Percentiles rank a stretch among this genome's conserved stretches.
Conservation (phyloP, 331 rosid species). For the Ulmus americana region DNA sequence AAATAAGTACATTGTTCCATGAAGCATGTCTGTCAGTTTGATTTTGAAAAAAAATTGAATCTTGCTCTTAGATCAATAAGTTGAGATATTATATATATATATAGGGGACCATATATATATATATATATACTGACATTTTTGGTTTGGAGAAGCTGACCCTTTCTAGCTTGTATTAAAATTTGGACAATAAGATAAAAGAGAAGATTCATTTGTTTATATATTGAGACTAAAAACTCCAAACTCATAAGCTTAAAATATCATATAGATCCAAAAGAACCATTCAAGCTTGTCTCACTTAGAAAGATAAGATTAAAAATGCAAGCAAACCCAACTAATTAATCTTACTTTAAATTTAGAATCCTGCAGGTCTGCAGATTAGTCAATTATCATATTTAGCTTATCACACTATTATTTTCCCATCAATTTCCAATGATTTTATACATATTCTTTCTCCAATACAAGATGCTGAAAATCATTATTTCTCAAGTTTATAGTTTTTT, state of each 20-base stretch:
- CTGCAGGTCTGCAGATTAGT: neutral
- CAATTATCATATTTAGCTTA: neutral
- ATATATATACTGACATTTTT: constrained; percentile 24
- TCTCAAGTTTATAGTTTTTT: neutral
- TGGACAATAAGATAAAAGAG: constrained; percentile 60
- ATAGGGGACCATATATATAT: too few relatives aligned
- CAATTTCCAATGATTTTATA: constrained; percentile 1
- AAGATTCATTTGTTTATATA: constrained; percentile 73
- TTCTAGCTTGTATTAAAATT: constrained; percentile 32
- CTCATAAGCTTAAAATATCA: constrained; percentile 23
- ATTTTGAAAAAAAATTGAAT: constrained; percentile 34
- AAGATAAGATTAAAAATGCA: constrained; percentile 11
- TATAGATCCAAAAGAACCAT: constrained; percentile 43
- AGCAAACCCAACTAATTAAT: constrained; percentile 1
- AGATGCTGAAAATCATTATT: neutral
- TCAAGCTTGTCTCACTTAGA: constrained; percentile 32
- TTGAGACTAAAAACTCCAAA: constrained; percentile 28
- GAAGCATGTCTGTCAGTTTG: constrained; percentile 68
- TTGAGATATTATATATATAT: too few relatives aligned
- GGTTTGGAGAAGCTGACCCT: constrained; percentile 35
- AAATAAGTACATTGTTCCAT: constrained; percentile 33
- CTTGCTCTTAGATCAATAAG: constrained; percentile 21
- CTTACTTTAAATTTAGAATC: neutral
- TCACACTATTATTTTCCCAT: constrained; percentile 6
- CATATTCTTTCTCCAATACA: neutral